Evolutionary conservation across 345 rosid genomes (phyloP).

Genomic region (Bretschneidera sinensis): DNA sequence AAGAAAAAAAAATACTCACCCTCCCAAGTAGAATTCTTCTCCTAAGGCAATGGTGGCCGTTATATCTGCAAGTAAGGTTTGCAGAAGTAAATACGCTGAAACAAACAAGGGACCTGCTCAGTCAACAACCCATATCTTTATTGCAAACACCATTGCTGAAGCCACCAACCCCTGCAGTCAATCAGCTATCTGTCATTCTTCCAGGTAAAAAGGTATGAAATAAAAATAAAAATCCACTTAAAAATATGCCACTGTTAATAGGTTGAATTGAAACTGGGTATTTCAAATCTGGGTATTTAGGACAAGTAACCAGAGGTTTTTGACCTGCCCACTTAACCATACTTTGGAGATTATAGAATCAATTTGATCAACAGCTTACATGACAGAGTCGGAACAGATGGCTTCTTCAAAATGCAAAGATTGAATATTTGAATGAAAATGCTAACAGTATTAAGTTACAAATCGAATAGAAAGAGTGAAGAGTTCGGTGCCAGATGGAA

Average conservation of each 20-base stretch:
- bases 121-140: conserved; percentile 58
- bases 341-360: background rate
- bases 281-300: no score
- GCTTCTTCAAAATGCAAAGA: no score
- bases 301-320: no score
- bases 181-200: conserved; percentile 4
- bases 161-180: conserved; percentile 41
- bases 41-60: conserved; percentile 47
- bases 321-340: no score
- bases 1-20: conserved; percentile 20
- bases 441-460: conserved; percentile 14
- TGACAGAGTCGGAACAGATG: no score
- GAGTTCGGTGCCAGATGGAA: conserved; percentile 39
- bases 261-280: no score
- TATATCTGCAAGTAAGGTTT: conserved; percentile 57
- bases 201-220: background rate
- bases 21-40: conserved; percentile 65
- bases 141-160: conserved; percentile 61
- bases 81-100: conserved; percentile 55
- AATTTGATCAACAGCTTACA: background rate
- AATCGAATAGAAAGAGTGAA: conserved; percentile 60
- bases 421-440: no score
- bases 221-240: no score
- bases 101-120: conserved; percentile 66
- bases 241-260: no score